Conservation (phyloP, 2,329 filamentous ascomycete species). For the Xylariales sp. region DNA sequence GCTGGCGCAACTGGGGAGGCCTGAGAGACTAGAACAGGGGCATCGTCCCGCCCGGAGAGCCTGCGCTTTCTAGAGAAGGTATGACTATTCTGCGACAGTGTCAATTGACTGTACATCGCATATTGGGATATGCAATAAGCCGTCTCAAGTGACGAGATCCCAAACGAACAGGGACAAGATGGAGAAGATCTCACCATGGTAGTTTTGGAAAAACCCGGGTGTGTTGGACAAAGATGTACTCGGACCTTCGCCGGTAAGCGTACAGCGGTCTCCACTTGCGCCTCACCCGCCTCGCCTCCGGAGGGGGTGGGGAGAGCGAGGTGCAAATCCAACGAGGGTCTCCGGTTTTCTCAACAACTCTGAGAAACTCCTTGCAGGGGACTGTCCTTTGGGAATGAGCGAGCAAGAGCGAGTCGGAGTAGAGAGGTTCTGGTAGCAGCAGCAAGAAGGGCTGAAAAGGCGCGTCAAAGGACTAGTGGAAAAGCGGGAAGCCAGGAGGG, state of each 20-base stretch:
- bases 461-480: no score
- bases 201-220: constrained; percentile 23
- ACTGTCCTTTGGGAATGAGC: no score
- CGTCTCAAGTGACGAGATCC: constrained; percentile 20
- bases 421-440: neutral
- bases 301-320: constrained; percentile 22
- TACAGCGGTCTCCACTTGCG: constrained; percentile 17
- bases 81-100: constrained; percentile 28
- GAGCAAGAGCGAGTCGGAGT: constrained; percentile 5
- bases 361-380: no score
- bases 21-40: constrained; percentile 30
- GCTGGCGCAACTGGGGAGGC: constrained; percentile 20
- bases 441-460: constrained; percentile 6
- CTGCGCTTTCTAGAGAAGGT: constrained; percentile 38
- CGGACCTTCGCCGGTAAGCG: constrained; percentile 16
- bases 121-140: constrained; percentile 26
- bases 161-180: constrained; percentile 17
- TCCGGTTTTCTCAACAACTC: no score
- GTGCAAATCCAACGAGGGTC: no score
- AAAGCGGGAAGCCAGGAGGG: constrained; percentile 7
- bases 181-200: constrained; percentile 30
- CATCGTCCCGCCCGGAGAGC: constrained; percentile 33
- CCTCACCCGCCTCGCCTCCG: constrained; percentile 24
- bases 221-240: constrained; percentile 28
- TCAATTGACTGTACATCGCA: constrained; percentile 26